Percentiles rank a stretch among this genome's conserved stretches.
Conservation (phyloP, 1,284 basidiomycete species). For the Fomitopsis palustris region DNA sequence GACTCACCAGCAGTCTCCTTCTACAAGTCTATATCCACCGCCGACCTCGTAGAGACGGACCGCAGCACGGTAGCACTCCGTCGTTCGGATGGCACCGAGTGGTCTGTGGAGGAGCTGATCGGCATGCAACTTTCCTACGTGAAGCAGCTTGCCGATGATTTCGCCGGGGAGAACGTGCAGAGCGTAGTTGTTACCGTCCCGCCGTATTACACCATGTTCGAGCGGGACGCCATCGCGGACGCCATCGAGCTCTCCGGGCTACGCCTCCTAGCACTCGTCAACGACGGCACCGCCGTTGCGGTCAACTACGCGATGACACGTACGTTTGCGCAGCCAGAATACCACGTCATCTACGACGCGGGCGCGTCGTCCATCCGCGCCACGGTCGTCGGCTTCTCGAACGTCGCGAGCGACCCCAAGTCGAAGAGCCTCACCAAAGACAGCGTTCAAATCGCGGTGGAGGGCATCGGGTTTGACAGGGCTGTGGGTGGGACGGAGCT, state of each 20-base stretch:
- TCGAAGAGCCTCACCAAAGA: constrained; percentile 45
- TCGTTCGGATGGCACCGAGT: constrained; percentile 62
- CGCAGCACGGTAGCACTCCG: constrained; percentile 59
- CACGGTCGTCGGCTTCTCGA: constrained; percentile 80
- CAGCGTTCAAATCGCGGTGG: constrained; percentile 74
- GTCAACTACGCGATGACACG: constrained; percentile 97
- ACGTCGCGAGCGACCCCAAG: constrained; percentile 45
- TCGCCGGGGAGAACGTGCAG: constrained; percentile 72
- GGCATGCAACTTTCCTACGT: constrained; percentile 95
- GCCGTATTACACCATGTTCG: constrained; percentile 81
- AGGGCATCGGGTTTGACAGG: constrained; percentile 80
- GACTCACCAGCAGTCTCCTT: constrained; percentile 61
- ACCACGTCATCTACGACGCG: constrained; percentile 93
- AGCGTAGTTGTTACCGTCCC: constrained; percentile 89
- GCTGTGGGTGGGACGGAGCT: constrained; percentile 79
- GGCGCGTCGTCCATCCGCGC: constrained; percentile 88
- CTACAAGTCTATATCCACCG: constrained; percentile 63
- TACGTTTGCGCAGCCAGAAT: constrained; percentile 77
- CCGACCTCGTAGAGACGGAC: constrained; percentile 53
- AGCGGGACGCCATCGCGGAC: constrained; percentile 87
- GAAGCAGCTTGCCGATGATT: constrained; percentile 80
- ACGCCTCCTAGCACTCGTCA: constrained; percentile 79
- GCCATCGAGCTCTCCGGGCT: constrained; percentile 90
- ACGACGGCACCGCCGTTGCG: constrained; percentile 91
- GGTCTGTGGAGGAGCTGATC: constrained; percentile 87